Evolutionary conservation across 257 asterid genomes (phyloP).

Genomic region (Agastache rugosa): DNA sequence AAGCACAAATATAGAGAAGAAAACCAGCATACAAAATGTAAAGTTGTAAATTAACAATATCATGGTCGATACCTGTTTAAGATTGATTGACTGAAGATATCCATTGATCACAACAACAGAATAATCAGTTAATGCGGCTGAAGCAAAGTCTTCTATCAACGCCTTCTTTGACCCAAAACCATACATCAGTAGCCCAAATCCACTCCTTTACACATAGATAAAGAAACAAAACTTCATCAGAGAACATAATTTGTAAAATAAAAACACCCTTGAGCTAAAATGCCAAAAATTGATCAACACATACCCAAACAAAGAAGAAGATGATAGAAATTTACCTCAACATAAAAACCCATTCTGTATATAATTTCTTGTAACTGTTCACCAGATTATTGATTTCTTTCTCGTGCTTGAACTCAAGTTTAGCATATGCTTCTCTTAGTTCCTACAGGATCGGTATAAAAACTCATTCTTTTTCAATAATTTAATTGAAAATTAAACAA

Average conservation of each 20-base stretch:
- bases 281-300: background rate
- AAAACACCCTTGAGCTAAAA: background rate
- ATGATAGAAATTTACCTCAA: constrained; percentile 51
- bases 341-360: constrained; percentile 70
- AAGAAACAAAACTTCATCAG: constrained; percentile 15
- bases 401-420: constrained; percentile 77
- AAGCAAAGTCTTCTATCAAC: constrained; percentile 85
- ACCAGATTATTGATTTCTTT: constrained; percentile 67
- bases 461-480: background rate
- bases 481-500: background rate
- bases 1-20: background rate
- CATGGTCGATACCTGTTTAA: constrained; percentile 69
- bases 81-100: constrained; percentile 82
- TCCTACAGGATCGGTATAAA: constrained; percentile 51
- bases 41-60: constrained; percentile 5
- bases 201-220: constrained; percentile 55
- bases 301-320: background rate
- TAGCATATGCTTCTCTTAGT: constrained; percentile 70
- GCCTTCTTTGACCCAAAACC: constrained; percentile 93
- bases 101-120: constrained; percentile 88
- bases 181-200: constrained; percentile 88
- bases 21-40: background rate
- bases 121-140: constrained; percentile 71
- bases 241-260: constrained; percentile 1
- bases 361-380: constrained; percentile 56